Percentiles rank a stretch among this genome's conserved stretches.
Evolutionary conservation across 169 alveolate species (phyloP).

Genomic region (Plasmodium yoelii): DNA sequence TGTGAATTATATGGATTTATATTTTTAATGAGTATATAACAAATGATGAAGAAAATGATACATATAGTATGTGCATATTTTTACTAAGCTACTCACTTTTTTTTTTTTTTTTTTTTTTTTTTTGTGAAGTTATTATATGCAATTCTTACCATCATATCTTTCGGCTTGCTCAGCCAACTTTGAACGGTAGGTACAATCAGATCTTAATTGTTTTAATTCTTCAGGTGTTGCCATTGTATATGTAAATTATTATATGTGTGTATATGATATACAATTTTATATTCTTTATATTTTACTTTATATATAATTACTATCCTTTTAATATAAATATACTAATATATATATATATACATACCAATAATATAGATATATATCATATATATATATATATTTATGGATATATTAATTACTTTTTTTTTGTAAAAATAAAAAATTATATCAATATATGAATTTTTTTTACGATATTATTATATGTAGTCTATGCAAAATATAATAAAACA

Average conservation of each 20-base stretch:
- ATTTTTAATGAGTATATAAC: background rate
- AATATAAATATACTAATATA: constrained; percentile 8
- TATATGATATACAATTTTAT: background rate
- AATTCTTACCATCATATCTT: constrained; percentile 98
- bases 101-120: constrained; percentile 1
- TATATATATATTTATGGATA: constrained; percentile 4
- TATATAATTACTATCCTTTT: background rate
- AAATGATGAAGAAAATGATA: too few species aligned
- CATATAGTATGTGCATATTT: too few species aligned
- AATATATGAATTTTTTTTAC: constrained; percentile 2
- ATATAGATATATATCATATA: constrained; percentile 18
- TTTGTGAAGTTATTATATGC: background rate
- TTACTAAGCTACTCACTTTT: background rate
- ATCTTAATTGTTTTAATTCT: constrained; percentile 79
- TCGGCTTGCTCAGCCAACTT: constrained; percentile 99
- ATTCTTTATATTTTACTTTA: background rate
- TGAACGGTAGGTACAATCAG: constrained; percentile 90
- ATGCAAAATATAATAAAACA: constrained; percentile 8
- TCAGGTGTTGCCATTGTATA: constrained; percentile 68
- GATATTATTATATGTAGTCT: constrained; percentile 5
- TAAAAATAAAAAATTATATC: constrained; percentile 5
- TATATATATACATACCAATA: background rate
- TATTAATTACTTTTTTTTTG: constrained; percentile 6
- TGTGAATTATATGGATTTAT: background rate
- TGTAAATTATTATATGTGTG: background rate